Conservation (phyloP, 495 filamentous ascomycete species). For the Neurospora tetrasperma region DNA sequence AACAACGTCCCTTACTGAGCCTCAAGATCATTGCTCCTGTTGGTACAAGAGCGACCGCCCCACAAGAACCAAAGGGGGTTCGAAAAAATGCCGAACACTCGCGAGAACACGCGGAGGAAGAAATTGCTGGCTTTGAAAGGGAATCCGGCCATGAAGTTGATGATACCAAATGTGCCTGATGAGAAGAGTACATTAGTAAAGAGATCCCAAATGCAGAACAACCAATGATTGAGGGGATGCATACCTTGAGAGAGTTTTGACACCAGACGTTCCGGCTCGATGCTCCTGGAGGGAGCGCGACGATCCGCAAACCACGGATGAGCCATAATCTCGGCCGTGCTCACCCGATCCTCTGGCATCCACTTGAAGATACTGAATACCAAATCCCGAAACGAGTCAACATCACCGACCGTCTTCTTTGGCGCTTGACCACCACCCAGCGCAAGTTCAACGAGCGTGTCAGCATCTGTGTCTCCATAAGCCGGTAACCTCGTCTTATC, state of each 20-base stretch:
- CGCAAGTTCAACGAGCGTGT: too few species aligned
- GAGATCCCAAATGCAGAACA: too few species aligned
- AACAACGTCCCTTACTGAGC: neutral
- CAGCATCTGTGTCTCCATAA: too few species aligned
- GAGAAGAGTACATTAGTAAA: too few species aligned
- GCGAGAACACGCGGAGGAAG: neutral
- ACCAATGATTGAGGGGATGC: neutral
- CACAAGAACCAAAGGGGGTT: neutral
- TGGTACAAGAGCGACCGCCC: neutral
- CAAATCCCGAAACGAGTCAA: too few species aligned
- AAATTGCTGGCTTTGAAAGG: neutral
- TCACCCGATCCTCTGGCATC: constrained; percentile 11
- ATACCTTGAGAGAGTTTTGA: neutral
- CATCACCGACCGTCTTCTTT: too few species aligned
- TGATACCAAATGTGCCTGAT: neutral
- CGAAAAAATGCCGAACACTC: neutral
- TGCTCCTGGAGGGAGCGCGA: neutral
- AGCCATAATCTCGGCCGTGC: constrained; percentile 1
- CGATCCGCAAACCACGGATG: constrained; percentile 10
- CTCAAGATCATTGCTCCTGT: neutral
- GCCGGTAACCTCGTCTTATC: neutral
- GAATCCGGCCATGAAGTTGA: neutral
- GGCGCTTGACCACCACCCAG: too few species aligned
- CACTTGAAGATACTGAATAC: constrained; percentile 17
- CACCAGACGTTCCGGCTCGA: too few species aligned